Percentiles rank a stretch among this genome's conserved stretches.
phyloP scores from a whole-genome alignment of 345 rosid genomes.

The Dipteronia sinensis region DNA sequence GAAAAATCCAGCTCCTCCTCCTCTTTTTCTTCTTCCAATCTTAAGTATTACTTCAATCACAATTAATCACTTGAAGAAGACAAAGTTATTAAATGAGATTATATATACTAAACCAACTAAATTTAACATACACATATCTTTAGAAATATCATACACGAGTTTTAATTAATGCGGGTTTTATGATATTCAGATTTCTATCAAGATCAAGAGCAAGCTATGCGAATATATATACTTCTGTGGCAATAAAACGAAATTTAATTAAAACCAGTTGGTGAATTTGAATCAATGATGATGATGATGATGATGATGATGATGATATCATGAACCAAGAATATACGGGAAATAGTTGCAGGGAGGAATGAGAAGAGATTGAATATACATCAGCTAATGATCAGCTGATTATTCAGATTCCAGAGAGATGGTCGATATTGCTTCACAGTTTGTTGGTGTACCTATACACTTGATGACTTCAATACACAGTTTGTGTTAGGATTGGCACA shows the following conservation, averaged over 20 bases:
- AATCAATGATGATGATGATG: no score
- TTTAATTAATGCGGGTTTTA: no score
- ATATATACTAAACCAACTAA: neutral
- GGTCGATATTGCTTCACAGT: neutral
- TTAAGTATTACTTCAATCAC: neutral
- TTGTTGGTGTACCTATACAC: slow-evolving; percentile 19
- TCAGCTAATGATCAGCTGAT: no score
- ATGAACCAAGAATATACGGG: neutral
- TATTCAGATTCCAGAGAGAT: neutral
- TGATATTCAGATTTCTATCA: no score
- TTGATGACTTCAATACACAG: neutral
- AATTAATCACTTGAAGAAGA: neutral
- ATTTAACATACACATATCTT: neutral
- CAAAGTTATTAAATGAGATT: neutral
- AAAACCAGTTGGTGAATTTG: no score
- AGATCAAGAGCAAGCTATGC: no score
- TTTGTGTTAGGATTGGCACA: slow-evolving; percentile 13
- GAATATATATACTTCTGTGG: no score
- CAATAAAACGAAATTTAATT: no score
- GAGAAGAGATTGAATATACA: neutral
- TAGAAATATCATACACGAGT: neutral
- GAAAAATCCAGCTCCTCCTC: neutral
- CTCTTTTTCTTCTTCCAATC: neutral
- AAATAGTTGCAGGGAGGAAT: neutral
- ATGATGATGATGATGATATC: no score